phyloP scores from a whole-genome alignment of 208 protist species.

The Leishmania amazonensis region DNA sequence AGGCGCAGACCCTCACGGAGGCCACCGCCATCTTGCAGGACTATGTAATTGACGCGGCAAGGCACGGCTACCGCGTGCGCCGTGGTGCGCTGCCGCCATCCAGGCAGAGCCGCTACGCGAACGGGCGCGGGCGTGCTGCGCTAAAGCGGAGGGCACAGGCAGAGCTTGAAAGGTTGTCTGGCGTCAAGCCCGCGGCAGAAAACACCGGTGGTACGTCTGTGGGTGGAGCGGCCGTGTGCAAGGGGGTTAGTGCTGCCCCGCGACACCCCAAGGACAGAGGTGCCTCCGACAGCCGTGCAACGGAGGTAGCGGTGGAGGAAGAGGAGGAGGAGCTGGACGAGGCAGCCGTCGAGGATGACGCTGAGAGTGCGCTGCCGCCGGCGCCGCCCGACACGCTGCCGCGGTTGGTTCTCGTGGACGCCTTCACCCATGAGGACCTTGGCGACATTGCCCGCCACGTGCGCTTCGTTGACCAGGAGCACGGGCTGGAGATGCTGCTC shows the following conservation, averaged over 20 bases:
- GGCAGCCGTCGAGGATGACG: slow-evolving; percentile 2
- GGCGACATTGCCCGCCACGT: slow-evolving; percentile 70
- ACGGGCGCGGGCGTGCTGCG: slow-evolving; percentile 29
- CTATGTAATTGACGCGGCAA: slow-evolving; percentile 37
- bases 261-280: neutral
- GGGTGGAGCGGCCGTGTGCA: neutral
- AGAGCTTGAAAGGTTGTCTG: slow-evolving; percentile 18
- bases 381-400: slow-evolving; percentile 54
- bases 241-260: neutral
- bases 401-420: slow-evolving; percentile 75
- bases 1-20: slow-evolving; percentile 70
- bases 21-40: slow-evolving; percentile 63
- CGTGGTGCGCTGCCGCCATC: slow-evolving; percentile 23
- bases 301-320: neutral
- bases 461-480: slow-evolving; percentile 65
- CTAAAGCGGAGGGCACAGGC: slow-evolving; percentile 24
- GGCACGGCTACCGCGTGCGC: slow-evolving; percentile 50
- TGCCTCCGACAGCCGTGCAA: neutral
- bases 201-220: neutral
- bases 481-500: slow-evolving; percentile 67
- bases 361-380: slow-evolving; percentile 20
- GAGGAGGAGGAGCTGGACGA: slow-evolving; percentile 2
- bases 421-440: slow-evolving; percentile 83
- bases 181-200: neutral
- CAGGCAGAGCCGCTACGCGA: slow-evolving; percentile 42